Evolutionary conservation across 2,329 filamentous ascomycete genomes (phyloP).

Genomic region (Microthyrium microscopicum): DNA sequence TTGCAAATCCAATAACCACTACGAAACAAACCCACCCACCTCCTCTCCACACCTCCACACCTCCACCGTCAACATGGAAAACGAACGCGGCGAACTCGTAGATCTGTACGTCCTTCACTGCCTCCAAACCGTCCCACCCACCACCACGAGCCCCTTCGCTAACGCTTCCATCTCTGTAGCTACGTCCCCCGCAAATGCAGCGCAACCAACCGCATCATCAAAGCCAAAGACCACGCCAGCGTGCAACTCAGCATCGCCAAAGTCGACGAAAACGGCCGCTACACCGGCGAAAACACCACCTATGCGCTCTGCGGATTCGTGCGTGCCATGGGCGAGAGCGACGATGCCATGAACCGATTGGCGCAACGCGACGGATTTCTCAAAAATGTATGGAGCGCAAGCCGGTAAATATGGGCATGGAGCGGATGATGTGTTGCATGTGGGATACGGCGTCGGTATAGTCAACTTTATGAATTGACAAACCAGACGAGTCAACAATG

Average conservation of each 20-base stretch:
- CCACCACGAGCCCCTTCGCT: constrained; percentile 9
- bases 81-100: constrained; percentile 99
- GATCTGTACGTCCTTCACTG: constrained; percentile 77
- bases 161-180: constrained; percentile 23
- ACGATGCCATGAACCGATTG: constrained; percentile 91
- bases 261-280: constrained; percentile 97
- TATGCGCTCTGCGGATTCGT: constrained; percentile 98
- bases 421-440: background rate
- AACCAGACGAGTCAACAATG: too few species aligned
- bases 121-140: background rate
- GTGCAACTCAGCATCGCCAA: constrained; percentile 96
- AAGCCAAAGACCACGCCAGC: constrained; percentile 98
- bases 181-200: constrained; percentile 99
- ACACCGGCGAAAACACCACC: constrained; percentile 91
- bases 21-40: constrained; percentile 2
- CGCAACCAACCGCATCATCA: constrained; percentile 99
- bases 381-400: constrained; percentile 88
- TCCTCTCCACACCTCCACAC: background rate
- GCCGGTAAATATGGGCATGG: constrained; percentile 25
- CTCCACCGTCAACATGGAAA: constrained; percentile 27
- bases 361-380: constrained; percentile 90
- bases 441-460: too few species aligned
- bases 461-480: too few species aligned
- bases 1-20: too few species aligned
- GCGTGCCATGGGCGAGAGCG: constrained; percentile 91